Percentiles rank a stretch among this genome's conserved stretches.
Evolutionary conservation across 352 stramenopile species (phyloP).

Genomic region (Phytophthora nicotianae): DNA sequence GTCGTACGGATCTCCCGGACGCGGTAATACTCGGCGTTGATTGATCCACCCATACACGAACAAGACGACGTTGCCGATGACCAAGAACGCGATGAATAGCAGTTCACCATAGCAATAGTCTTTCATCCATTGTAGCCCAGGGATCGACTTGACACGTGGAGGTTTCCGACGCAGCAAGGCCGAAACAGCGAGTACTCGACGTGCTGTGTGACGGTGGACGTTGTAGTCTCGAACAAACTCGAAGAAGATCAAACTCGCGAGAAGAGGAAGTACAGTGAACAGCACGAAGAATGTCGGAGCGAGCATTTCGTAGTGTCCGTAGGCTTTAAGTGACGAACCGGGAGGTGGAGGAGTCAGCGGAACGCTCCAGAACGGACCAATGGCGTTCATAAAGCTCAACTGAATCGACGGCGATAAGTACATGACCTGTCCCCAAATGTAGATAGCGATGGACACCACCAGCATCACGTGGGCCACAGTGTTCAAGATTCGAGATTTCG

Average conservation of each 20-base stretch:
- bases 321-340: conserved; percentile 26
- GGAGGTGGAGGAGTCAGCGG: conserved; percentile 34
- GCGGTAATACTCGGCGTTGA: conserved; percentile 35
- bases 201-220: conserved; percentile 46
- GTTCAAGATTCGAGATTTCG: conserved; percentile 14
- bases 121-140: conserved; percentile 14
- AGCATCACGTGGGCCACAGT: conserved; percentile 39
- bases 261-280: conserved; percentile 49
- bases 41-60: conserved; percentile 62
- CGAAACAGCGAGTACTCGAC: conserved; percentile 40
- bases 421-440: conserved; percentile 44
- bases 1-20: conserved; percentile 38
- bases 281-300: conserved; percentile 60
- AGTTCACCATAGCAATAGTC: conserved; percentile 68
- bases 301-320: conserved; percentile 60
- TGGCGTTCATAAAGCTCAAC: conserved; percentile 27
- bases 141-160: conserved; percentile 13
- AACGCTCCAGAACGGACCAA: conserved; percentile 39
- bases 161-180: conserved; percentile 56
- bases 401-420: conserved; percentile 50
- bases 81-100: conserved; percentile 50
- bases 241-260: conserved; percentile 47
- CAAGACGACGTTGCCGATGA: conserved; percentile 59
- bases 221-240: conserved; percentile 49
- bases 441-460: conserved; percentile 44